phyloP scores from a whole-genome alignment of 2,329 filamentous ascomycete species.

The Salinomyces thailandicus region DNA sequence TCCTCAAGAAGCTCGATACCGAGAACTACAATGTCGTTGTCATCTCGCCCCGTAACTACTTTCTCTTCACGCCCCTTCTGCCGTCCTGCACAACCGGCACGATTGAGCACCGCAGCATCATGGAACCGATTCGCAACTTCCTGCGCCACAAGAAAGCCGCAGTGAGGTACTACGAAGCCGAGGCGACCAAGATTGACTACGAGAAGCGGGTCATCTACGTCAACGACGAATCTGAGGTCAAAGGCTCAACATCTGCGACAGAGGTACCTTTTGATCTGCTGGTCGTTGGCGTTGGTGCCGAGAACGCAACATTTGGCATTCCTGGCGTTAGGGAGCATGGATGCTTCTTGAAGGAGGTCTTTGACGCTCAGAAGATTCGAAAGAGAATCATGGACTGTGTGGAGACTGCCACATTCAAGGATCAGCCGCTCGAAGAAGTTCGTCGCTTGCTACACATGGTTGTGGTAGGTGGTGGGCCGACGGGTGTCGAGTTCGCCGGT shows the following conservation, averaged over 20 bases:
- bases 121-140: constrained; percentile 97
- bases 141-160: constrained; percentile 86
- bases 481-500: constrained; percentile 95
- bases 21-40: constrained; percentile 96
- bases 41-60: constrained; percentile 97
- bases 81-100: constrained; percentile 95
- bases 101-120: constrained; percentile 98
- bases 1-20: constrained; percentile 96
- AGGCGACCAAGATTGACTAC: constrained; percentile 89
- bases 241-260: constrained; percentile 68
- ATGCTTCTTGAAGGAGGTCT: constrained; percentile 97
- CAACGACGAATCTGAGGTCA: constrained; percentile 85
- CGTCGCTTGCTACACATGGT: constrained; percentile 97
- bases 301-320: constrained; percentile 97
- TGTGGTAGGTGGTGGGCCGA: constrained; percentile 72
- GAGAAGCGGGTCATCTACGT: constrained; percentile 82
- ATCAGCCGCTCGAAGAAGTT: constrained; percentile 76
- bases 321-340: constrained; percentile 89
- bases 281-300: constrained; percentile 90
- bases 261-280: constrained; percentile 98
- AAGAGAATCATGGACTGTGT: constrained; percentile 99
- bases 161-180: constrained; percentile 96
- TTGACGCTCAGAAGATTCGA: constrained; percentile 88
- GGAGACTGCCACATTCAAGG: constrained; percentile 97
- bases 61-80: constrained; percentile 95